Evolutionary conservation across 169 alveolate genomes (phyloP).

Genomic region (Plasmodium malariae): DNA sequence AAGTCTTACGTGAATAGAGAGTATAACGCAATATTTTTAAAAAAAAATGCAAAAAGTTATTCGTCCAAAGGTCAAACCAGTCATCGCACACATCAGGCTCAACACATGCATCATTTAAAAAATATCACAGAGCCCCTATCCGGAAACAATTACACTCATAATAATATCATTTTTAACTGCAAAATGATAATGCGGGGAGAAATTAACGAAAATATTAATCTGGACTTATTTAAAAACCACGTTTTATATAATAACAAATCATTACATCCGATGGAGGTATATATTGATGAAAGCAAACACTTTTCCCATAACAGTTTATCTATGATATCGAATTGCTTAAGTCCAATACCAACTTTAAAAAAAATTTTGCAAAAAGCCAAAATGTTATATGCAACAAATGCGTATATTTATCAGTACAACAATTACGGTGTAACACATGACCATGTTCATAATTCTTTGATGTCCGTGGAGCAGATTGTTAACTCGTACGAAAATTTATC

Average conservation of each 20-base stretch:
- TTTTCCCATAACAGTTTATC: slow-evolving; percentile 63
- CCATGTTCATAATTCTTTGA: slow-evolving; percentile 44
- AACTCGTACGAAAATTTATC: slow-evolving; percentile 48
- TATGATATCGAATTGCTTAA: slow-evolving; percentile 80
- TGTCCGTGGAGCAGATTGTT: slow-evolving; percentile 38
- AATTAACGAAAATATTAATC: slow-evolving; percentile 66
- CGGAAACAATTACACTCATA: slow-evolving; percentile 22
- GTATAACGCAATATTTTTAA: slow-evolving; percentile 19
- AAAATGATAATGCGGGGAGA: slow-evolving; percentile 80
- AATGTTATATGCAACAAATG: slow-evolving; percentile 78
- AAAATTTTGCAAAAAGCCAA: slow-evolving; percentile 64
- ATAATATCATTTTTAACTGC: slow-evolving; percentile 73
- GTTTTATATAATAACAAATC: slow-evolving; percentile 78
- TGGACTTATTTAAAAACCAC: slow-evolving; percentile 76
- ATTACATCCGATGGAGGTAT: slow-evolving; percentile 75
- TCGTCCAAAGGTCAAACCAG: background rate
- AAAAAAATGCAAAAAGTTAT: background rate
- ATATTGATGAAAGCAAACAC: slow-evolving; percentile 23
- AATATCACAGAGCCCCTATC: background rate
- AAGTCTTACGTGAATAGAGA: slow-evolving; percentile 18
- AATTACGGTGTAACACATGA: slow-evolving; percentile 74
- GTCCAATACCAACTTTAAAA: slow-evolving; percentile 70
- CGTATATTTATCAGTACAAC: slow-evolving; percentile 78
- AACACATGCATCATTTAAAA: background rate
- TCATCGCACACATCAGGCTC: background rate